Evolutionary conservation across 306 rosid species (phyloP), one percentile per base, ranked within the genome.

Genomic region (Mucuna pruriens): DNA sequence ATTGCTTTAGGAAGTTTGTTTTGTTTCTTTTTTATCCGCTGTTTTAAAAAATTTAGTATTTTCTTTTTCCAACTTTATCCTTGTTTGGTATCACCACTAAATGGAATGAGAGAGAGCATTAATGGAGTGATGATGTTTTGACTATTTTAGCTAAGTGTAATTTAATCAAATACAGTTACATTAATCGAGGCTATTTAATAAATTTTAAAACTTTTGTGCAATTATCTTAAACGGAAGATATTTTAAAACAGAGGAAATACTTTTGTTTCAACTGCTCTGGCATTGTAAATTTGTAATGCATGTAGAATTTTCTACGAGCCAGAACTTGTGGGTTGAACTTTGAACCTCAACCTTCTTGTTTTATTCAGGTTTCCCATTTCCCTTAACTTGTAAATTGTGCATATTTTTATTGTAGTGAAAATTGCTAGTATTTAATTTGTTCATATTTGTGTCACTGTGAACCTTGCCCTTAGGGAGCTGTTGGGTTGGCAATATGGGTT

Each of bases 401-500:
- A 29, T 60, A 7, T 5, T 61, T 77, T 36, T 67, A 31, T 46
- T 78, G 19, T 26, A 36, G 22, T 26, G 22, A 51, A 76, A 46
- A 38, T 54, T 60, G 4, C 45, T 70, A 29, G 58, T 83, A 38
- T 38, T 86, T 77, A 55, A 23, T 22, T 49, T 75, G 70, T 12
- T 60, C 55, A 9, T 39, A 16, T 48, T 76, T 10, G 31, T 76
- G 25, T 80, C 42, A 65, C 61, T 57, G 73, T 62, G 54, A 72
- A 76, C 42, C 66, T 25, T 87, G 68, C 40, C 26, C 76, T 58
- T 81, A 95, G 99, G 99, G 98, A 9, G 99, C 99, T 46, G 99
- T 95, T 88, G 98, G 99, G 79, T 89, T 95, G 91, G 99, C 99
- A 79, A 95, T 95, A 81, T 95, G 99, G 99, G 99, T 95, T 76